Evolutionary conservation across 805 yeast genomes (phyloP).

Genomic region (Candida odintsovae): DNA sequence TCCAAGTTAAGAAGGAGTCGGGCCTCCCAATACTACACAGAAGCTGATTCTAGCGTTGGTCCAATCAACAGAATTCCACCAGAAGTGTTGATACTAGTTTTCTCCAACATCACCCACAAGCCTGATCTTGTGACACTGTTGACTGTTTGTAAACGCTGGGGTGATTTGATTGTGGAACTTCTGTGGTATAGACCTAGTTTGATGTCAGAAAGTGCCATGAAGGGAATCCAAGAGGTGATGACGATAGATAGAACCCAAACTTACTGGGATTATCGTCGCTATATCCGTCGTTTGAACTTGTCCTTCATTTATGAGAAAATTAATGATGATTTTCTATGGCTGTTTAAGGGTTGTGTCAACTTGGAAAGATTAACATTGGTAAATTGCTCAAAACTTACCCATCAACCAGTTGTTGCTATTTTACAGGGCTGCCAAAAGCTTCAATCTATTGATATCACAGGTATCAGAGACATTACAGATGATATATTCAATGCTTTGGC

Average conservation of each 20-base stretch:
- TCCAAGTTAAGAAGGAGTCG: conserved; percentile 4
- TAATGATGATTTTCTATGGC: conserved; percentile 53
- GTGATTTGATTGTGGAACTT: conserved; percentile 67
- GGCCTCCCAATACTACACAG: conserved; percentile 2
- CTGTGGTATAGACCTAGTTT: conserved; percentile 86
- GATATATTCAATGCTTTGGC: conserved; percentile 66
- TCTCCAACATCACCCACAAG: conserved; percentile 56
- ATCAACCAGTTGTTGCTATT: conserved; percentile 54
- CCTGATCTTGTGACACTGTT: conserved; percentile 55
- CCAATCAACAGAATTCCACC: conserved; percentile 36
- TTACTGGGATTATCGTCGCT: conserved; percentile 59
- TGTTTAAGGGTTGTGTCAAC: conserved; percentile 64
- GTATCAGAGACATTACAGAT: conserved; percentile 65
- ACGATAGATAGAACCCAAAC: conserved; percentile 40
- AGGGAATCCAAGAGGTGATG: conserved; percentile 52
- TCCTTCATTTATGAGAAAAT: conserved; percentile 66
- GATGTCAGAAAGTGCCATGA: conserved; percentile 42
- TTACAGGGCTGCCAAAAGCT: conserved; percentile 60
- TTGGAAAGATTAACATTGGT: conserved; percentile 84
- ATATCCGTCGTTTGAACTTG: conserved; percentile 75
- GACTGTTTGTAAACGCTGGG: conserved; percentile 78
- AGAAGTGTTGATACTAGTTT: conserved; percentile 57
- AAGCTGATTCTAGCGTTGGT: conserved; percentile 7
- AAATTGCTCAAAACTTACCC: conserved; percentile 63
- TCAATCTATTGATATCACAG: conserved; percentile 85